Evolutionary conservation across 257 asterid genomes (phyloP).

Genomic region (Solanum virginianum): DNA sequence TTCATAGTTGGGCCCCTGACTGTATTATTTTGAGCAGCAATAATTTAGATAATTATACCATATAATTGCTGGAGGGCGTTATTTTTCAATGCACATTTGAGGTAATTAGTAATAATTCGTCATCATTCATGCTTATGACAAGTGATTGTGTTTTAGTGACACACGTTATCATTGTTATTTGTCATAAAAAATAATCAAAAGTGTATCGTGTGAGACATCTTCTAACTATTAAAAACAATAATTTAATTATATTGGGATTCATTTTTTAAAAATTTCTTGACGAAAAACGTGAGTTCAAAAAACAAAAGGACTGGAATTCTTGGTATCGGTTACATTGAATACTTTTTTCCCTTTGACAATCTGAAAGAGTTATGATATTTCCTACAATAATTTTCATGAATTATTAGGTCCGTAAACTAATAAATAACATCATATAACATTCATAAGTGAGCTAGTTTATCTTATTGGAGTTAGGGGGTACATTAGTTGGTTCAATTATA

Average conservation of each 20-base stretch:
- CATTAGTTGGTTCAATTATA: no score
- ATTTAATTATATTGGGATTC: neutral
- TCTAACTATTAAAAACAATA: neutral
- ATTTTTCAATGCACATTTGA: neutral
- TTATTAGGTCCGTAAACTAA: neutral
- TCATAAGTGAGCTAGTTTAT: neutral
- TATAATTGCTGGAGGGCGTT: neutral
- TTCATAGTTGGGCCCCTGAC: neutral
- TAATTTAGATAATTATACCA: neutral
- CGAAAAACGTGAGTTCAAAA: neutral
- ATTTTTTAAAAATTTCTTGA: neutral
- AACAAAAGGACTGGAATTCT: neutral
- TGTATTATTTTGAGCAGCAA: neutral
- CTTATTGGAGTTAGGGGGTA: neutral
- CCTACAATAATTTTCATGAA: neutral
- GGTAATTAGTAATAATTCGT: neutral
- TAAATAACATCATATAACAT: neutral
- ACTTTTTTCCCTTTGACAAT: neutral
- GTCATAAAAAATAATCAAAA: neutral
- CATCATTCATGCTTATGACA: conserved; percentile 1
- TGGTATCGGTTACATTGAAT: neutral
- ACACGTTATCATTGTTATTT: neutral
- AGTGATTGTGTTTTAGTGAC: neutral
- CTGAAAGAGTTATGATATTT: neutral
- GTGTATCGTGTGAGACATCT: neutral